These are phyloP conservation scores for Tolypocladium ovalisporum DNA, from an alignment of 2,329 filamentous ascomycete species.

Conservation along the genomic window DNA sequence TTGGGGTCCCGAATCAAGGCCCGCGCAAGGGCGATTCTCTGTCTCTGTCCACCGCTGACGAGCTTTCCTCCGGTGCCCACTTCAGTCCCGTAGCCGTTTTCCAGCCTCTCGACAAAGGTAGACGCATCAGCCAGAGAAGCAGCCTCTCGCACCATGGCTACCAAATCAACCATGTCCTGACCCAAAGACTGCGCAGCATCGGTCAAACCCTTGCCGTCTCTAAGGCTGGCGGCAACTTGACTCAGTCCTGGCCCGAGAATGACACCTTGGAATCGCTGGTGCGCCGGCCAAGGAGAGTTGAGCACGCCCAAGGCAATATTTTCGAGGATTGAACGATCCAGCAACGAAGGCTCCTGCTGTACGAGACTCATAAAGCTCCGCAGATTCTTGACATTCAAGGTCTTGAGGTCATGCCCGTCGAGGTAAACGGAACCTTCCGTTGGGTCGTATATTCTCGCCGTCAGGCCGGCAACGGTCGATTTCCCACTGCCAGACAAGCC, in stretches of 20 bases:
- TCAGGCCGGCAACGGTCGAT: conserved; percentile 42
- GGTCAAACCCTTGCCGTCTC: conserved; percentile 36
- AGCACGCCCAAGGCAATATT: conserved; percentile 41
- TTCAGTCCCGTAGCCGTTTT: conserved; percentile 40
- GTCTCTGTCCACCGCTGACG: conserved; percentile 49
- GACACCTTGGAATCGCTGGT: conserved; percentile 27
- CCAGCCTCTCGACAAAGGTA: conserved; percentile 40
- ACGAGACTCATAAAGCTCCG: conserved; percentile 32
- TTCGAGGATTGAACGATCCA: conserved; percentile 35
- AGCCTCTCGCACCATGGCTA: conserved; percentile 2
- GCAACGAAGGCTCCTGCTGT: conserved; percentile 32
- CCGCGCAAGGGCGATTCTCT: conserved; percentile 47
- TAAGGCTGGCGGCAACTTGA: conserved; percentile 38
- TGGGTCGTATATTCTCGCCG: conserved; percentile 48
- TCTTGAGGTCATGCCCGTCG: conserved; percentile 35
- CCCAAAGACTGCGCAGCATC: conserved; percentile 31
- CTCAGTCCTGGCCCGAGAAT: conserved; percentile 39
- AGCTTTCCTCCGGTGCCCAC: conserved; percentile 43
- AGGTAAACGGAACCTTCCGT: conserved; percentile 33
- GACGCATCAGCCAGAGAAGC: conserved; percentile 4
- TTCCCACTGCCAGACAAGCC: conserved; percentile 49
- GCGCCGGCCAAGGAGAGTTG: conserved; percentile 27
- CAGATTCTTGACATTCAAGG: conserved; percentile 33
- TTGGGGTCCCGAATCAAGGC: conserved; percentile 45
- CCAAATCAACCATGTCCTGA: conserved; percentile 27